These are phyloP conservation scores for Beauveria bassiana DNA, from an alignment of 2,329 filamentous ascomycete species.

Conservation along the genomic window DNA sequence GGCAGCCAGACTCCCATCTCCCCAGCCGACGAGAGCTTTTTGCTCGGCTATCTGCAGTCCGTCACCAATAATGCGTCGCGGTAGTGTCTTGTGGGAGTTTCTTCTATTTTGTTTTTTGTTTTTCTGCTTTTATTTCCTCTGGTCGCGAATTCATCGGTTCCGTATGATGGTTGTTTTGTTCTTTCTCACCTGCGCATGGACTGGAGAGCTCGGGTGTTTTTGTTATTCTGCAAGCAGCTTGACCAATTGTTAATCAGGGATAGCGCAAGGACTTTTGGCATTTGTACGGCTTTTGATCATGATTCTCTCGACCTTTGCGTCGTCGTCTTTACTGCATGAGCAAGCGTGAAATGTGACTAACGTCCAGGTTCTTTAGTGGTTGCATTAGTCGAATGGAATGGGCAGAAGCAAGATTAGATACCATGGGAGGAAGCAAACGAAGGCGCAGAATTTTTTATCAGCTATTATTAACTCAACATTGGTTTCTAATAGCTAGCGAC, in stretches of 20 bases:
- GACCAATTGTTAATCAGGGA: neutral
- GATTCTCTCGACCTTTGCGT: neutral
- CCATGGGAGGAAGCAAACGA: neutral
- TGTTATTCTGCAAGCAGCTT: neutral
- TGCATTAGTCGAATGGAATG: neutral
- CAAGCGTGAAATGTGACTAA: neutral
- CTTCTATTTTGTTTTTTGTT: neutral
- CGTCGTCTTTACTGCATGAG: neutral
- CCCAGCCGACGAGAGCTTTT: conserved; percentile 65
- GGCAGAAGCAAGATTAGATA: neutral
- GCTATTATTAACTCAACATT: neutral
- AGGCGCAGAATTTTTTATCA: neutral
- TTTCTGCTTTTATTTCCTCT: neutral
- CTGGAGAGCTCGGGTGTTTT: neutral
- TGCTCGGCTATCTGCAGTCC: conserved; percentile 65
- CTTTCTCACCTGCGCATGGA: neutral
- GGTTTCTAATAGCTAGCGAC: neutral
- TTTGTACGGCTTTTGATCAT: neutral
- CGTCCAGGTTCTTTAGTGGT: neutral
- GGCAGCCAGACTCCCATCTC: conserved; percentile 51
- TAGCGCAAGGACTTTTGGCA: neutral
- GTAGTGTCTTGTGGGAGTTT: conserved; percentile 14
- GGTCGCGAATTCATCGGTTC: neutral
- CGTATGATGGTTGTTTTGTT: neutral
- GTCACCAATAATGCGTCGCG: conserved; percentile 34